Conservation (phyloP, 306 rosid species). For the Hippophae rhamnoides region DNA sequence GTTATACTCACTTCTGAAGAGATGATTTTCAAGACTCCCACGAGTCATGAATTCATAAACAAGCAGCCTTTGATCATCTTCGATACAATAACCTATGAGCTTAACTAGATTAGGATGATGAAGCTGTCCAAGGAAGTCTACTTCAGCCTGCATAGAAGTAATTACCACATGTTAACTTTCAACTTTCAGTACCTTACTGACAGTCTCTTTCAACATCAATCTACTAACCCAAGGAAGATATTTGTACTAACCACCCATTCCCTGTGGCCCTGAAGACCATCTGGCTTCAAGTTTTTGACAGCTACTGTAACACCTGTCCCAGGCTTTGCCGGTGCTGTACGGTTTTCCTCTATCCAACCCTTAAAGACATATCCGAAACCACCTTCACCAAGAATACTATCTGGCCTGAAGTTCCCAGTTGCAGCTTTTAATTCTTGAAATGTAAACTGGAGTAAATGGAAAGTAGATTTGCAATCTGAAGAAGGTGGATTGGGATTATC, state of each 20-base stretch:
- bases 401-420: constrained; percentile 95
- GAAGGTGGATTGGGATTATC: constrained; percentile 54
- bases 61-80: constrained; percentile 84
- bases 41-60: constrained; percentile 95
- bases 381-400: constrained; percentile 97
- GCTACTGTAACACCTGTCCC: constrained; percentile 93
- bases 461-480: constrained; percentile 44
- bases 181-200: constrained; percentile 18
- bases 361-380: constrained; percentile 93
- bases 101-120: constrained; percentile 92
- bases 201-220: constrained; percentile 31
- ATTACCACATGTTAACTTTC: constrained; percentile 20
- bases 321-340: constrained; percentile 92
- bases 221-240: constrained; percentile 71
- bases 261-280: constrained; percentile 98
- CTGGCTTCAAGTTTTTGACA: constrained; percentile 89
- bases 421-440: constrained; percentile 90
- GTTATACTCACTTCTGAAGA: constrained; percentile 71
- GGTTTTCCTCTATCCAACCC: constrained; percentile 96
- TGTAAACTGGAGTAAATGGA: constrained; percentile 64
- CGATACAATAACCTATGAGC: constrained; percentile 87
- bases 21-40: constrained; percentile 96
- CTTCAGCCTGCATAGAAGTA: constrained; percentile 78
- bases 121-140: constrained; percentile 92
- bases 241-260: constrained; percentile 98